Evolutionary conservation across 2,329 filamentous ascomycete species (phyloP).

Genomic region (Botrytis fragariae): DNA sequence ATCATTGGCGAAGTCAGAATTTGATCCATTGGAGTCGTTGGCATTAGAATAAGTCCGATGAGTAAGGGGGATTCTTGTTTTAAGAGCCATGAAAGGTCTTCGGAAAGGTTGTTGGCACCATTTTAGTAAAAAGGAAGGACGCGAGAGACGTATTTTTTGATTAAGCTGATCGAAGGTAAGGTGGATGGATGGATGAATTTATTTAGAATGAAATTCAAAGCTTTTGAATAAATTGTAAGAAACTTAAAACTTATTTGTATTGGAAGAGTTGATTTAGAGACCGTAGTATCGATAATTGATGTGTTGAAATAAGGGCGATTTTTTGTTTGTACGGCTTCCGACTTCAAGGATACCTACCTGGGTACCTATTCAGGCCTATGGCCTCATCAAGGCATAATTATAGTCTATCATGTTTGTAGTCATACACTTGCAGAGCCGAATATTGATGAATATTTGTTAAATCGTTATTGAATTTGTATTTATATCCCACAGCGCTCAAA

Average conservation of each 20-base stretch:
- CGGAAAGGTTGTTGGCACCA: background rate
- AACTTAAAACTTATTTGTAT: background rate
- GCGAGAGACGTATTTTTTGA: background rate
- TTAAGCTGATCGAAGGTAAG: background rate
- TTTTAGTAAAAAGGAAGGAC: background rate
- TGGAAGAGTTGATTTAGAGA: background rate
- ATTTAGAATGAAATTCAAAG: no score
- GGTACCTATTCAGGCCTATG: background rate
- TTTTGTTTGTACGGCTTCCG: background rate
- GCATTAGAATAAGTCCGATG: background rate
- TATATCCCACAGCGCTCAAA: background rate
- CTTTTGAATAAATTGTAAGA: background rate
- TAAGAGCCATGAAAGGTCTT: background rate
- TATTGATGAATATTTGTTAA: background rate
- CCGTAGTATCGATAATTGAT: background rate
- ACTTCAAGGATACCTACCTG: background rate
- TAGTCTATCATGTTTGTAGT: background rate
- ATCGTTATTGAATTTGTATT: background rate
- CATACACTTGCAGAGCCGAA: background rate
- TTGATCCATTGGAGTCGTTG: background rate
- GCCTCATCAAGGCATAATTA: background rate
- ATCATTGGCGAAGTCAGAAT: background rate
- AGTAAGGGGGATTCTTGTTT: background rate
- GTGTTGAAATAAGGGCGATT: background rate
- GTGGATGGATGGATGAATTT: background rate